A percentile compares a stretch with the other conserved stretches of the same genome.
Conservation (phyloP, 768 basidiomycete species). For the Tremella yokohamensis region DNA sequence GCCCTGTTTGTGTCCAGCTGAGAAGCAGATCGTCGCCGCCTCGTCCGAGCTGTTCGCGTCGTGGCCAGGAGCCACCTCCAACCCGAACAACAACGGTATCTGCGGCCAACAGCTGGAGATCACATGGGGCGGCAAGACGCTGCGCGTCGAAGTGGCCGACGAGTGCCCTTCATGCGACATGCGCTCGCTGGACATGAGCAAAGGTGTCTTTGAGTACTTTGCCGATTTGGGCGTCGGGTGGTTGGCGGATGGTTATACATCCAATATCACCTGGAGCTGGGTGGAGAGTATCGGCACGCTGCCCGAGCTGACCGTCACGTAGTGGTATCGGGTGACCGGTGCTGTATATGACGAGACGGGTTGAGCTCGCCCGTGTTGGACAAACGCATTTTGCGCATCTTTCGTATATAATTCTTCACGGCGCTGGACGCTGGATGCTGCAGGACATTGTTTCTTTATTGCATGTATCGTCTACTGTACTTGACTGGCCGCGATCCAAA, state of each 20-base stretch:
- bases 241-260: constrained; percentile 26
- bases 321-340: background rate
- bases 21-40: constrained; percentile 30
- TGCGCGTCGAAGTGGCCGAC: constrained; percentile 34
- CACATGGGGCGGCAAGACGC: constrained; percentile 31
- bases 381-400: no score
- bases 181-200: constrained; percentile 40
- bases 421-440: no score
- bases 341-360: no score
- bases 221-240: constrained; percentile 26
- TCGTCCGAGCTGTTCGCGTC: constrained; percentile 32
- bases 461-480: no score
- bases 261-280: constrained; percentile 34
- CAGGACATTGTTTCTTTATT: no score
- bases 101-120: constrained; percentile 36
- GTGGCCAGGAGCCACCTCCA: constrained; percentile 41
- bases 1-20: background rate
- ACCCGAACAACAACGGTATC: constrained; percentile 43
- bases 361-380: background rate
- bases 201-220: constrained; percentile 35
- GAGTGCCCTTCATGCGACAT: constrained; percentile 38
- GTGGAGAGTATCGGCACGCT: constrained; percentile 18
- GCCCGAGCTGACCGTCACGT: constrained; percentile 17
- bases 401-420: no score
- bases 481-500: no score